Percentiles rank a stretch among this genome's conserved stretches.
phyloP scores from a whole-genome alignment of 2,329 filamentous ascomycete species.

The Colletotrichum godetiae region DNA sequence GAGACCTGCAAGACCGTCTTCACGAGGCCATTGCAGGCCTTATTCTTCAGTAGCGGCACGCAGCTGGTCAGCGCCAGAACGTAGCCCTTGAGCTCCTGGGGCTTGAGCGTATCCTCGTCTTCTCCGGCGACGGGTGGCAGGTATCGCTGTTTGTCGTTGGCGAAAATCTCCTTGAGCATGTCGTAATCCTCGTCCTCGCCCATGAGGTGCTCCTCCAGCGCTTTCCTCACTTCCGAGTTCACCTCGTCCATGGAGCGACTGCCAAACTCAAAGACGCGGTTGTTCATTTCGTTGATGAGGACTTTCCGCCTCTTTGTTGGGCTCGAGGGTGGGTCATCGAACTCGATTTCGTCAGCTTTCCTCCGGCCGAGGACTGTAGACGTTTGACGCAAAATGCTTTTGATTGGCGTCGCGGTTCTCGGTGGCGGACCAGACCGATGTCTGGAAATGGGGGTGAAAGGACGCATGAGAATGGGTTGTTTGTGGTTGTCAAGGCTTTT shows the following conservation, averaged over 20 bases:
- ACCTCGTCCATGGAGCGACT: constrained; percentile 64
- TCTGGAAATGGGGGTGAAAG: constrained; percentile 49
- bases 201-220: constrained; percentile 66
- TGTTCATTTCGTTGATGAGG: constrained; percentile 68
- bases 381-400: constrained; percentile 64
- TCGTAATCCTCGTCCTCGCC: constrained; percentile 72
- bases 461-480: constrained; percentile 42
- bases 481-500: constrained; percentile 10
- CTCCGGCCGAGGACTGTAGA: constrained; percentile 56
- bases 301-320: constrained; percentile 67
- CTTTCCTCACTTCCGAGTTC: constrained; percentile 64
- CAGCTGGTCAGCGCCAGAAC: constrained; percentile 72
- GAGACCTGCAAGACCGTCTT: constrained; percentile 68
- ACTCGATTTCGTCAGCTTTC: constrained; percentile 55
- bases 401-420: constrained; percentile 55
- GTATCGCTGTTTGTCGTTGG: constrained; percentile 58
- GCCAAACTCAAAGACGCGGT: constrained; percentile 66
- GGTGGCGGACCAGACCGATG: constrained; percentile 46
- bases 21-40: constrained; percentile 69
- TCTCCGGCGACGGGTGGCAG: constrained; percentile 53
- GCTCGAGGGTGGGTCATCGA: constrained; percentile 52
- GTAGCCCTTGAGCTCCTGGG: constrained; percentile 69
- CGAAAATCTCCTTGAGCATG: constrained; percentile 69
- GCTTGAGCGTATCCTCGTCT: constrained; percentile 58
- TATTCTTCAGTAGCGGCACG: constrained; percentile 68